These are phyloP conservation scores for Microsporum canis DNA, from an alignment of 2,329 filamentous ascomycete genomes.

Conservation along the genomic window DNA sequence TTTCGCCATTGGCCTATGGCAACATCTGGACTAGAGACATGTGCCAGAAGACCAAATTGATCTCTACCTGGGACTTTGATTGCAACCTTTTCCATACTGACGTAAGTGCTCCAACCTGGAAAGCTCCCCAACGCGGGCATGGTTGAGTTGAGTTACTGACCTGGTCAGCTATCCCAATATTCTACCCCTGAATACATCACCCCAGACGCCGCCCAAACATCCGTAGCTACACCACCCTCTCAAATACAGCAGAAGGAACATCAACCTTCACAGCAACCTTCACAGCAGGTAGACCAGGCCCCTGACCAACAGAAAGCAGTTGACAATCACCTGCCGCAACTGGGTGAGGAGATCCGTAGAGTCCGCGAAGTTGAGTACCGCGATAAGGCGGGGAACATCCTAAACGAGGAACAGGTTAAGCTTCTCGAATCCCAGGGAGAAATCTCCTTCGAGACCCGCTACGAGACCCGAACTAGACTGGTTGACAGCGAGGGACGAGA, in stretches of 20 bases:
- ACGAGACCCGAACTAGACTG: constrained; percentile 84
- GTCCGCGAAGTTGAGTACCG: constrained; percentile 71
- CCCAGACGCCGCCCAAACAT: constrained; percentile 12
- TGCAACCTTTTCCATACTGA: constrained; percentile 84
- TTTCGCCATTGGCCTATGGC: constrained; percentile 80
- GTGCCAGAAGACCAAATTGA: constrained; percentile 77
- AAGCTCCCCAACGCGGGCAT: constrained; percentile 21
- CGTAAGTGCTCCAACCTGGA: constrained; percentile 51
- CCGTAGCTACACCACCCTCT: constrained; percentile 4
- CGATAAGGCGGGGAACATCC: constrained; percentile 82
- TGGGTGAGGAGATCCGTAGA: constrained; percentile 29
- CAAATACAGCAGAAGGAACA: constrained; percentile 17
- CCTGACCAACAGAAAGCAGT: background rate
- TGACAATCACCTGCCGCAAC: constrained; percentile 22
- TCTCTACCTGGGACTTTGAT: constrained; percentile 91
- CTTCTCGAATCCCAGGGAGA: constrained; percentile 63
- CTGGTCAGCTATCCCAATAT: constrained; percentile 30
- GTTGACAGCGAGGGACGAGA: constrained; percentile 72
- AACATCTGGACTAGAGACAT: constrained; percentile 85
- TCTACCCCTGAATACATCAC: constrained; percentile 21
- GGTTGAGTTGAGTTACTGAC: constrained; percentile 7
- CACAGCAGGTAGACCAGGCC: background rate
- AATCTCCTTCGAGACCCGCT: constrained; percentile 88
- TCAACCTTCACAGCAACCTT: background rate
- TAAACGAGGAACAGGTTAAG: constrained; percentile 72